Evolutionary conservation across 192 early-diverging fungal species (phyloP).

Genomic region (Diversispora epigaea): DNA sequence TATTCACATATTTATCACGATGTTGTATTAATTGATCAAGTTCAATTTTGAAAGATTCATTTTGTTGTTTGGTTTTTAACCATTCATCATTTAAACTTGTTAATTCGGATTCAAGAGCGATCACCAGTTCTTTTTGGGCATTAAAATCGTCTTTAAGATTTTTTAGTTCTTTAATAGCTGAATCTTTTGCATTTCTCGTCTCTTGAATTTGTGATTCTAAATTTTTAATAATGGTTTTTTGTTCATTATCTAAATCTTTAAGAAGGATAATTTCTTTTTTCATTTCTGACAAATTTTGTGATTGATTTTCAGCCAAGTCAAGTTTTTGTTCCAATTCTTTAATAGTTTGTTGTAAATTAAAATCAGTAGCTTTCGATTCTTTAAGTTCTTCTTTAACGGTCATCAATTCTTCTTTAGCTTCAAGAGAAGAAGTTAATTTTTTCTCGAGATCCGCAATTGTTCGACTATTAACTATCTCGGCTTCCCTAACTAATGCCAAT

Average conservation of each 20-base stretch:
- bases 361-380: not conserved
- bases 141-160: not conserved
- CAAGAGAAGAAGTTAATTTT: constrained; percentile 1
- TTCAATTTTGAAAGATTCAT: not conserved
- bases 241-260: not conserved
- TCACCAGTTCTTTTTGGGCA: not conserved
- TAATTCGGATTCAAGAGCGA: constrained; percentile 2
- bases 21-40: constrained; percentile 4
- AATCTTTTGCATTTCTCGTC: not conserved
- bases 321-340: constrained; percentile 21
- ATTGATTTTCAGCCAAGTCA: not conserved
- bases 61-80: not conserved
- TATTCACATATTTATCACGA: not conserved
- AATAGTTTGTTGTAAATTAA: not conserved
- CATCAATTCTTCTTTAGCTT: not conserved
- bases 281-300: not conserved
- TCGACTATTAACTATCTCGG: not conserved
- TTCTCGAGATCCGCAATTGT: constrained; percentile 9
- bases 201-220: constrained; percentile 12
- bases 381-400: constrained; percentile 10
- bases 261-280: constrained; percentile 6
- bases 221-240: constrained; percentile 1
- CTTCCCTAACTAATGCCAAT: not conserved
- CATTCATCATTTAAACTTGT: constrained; percentile 3
- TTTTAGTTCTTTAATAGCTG: not conserved